phyloP scores from a whole-genome alignment of 1,139 yeast species.

The Magnusiomyces magnusii region DNA sequence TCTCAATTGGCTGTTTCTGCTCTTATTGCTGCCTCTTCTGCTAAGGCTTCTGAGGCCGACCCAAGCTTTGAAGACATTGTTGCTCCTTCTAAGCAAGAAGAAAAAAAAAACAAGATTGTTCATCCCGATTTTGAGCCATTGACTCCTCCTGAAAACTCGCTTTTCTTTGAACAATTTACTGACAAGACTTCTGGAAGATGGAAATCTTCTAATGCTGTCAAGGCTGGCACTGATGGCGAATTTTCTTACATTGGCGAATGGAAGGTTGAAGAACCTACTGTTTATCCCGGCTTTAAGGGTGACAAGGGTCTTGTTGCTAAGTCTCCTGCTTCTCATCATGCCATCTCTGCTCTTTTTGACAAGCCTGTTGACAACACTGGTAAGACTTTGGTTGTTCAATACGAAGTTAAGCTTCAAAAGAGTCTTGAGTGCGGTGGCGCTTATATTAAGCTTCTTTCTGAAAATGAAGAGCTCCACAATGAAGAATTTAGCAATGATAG shows the following conservation, averaged over 20 bases:
- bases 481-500: conserved; percentile 51
- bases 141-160: conserved; percentile 26
- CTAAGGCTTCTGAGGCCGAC: conserved; percentile 2
- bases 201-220: conserved; percentile 55
- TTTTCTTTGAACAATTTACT: conserved; percentile 67
- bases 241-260: conserved; percentile 64
- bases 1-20: conserved; percentile 12
- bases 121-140: conserved; percentile 11
- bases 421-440: conserved; percentile 85
- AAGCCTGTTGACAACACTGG: conserved; percentile 48
- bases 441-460: conserved; percentile 63
- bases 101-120: conserved; percentile 5
- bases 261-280: conserved; percentile 54
- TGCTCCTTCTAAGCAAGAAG: conserved; percentile 2
- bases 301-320: conserved; percentile 73
- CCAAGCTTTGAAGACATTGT: neutral
- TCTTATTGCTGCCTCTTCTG: conserved; percentile 11
- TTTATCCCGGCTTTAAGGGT: conserved; percentile 49
- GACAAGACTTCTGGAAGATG: conserved; percentile 44
- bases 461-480: conserved; percentile 39
- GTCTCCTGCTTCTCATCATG: conserved; percentile 71
- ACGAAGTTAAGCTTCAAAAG: conserved; percentile 76
- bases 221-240: conserved; percentile 39
- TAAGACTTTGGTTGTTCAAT: conserved; percentile 71
- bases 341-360: conserved; percentile 56